A percentile compares a stretch with the other conserved stretches of the same genome.
Conservation (phyloP, 2,329 filamentous ascomycete species). For the Tolypocladium cylindrosporum region DNA sequence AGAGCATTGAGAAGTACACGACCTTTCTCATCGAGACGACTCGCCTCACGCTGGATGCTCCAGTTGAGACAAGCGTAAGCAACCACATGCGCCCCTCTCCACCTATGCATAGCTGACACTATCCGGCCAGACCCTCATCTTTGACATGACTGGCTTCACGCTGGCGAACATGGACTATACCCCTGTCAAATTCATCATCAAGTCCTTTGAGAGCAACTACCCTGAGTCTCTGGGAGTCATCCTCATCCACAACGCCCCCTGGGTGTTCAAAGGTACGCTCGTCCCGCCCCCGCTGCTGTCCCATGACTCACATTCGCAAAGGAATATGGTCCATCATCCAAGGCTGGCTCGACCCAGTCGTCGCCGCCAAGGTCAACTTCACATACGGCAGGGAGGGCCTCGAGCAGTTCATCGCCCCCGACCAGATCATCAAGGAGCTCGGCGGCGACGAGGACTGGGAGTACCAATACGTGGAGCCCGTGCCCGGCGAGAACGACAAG, state of each 20-base stretch:
- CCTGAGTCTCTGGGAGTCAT: slow-evolving; percentile 85
- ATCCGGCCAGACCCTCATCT: slow-evolving; percentile 64
- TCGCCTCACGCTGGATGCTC: slow-evolving; percentile 66
- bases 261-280: slow-evolving; percentile 79
- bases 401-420: slow-evolving; percentile 60
- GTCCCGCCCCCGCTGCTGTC: neutral
- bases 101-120: neutral
- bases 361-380: slow-evolving; percentile 89
- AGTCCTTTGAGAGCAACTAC: slow-evolving; percentile 98
- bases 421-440: slow-evolving; percentile 69
- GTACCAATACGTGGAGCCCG: slow-evolving; percentile 73
- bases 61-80: slow-evolving; percentile 85
- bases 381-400: slow-evolving; percentile 74
- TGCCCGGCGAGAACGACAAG: slow-evolving; percentile 61
- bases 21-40: slow-evolving; percentile 91
- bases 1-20: slow-evolving; percentile 78
- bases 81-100: neutral
- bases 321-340: slow-evolving; percentile 91
- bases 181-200: slow-evolving; percentile 98
- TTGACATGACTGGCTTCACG: slow-evolving; percentile 94
- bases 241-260: slow-evolving; percentile 90
- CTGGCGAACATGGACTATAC: slow-evolving; percentile 98
- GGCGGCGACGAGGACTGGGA: slow-evolving; percentile 79
- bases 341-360: slow-evolving; percentile 94
- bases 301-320: slow-evolving; percentile 16